Evolutionary conservation across 164 flowering plant genomes (phyloP), one percentile per base, ranked within the genome.

Genomic region (Dillenia suffruticosa): DNA sequence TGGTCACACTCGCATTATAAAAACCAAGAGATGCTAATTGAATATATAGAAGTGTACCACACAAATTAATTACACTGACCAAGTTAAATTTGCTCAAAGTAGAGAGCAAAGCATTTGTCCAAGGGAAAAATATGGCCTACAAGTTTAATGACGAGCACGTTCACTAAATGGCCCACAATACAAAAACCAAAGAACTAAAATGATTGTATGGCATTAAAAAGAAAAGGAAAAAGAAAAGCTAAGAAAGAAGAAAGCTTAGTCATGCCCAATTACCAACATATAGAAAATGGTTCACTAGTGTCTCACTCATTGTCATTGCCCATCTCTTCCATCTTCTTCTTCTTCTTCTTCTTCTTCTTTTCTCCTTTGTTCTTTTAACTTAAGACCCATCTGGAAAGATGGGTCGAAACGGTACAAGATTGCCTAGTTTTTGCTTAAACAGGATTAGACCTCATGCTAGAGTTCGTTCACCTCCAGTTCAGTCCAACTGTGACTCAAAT

Each of bases 351-450:
- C 45, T 15, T 9, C 59, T 47, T 63, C 62, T 26, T 17, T 9
- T 57, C 46, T 63, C 58, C 17, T 19, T 52, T 52, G 11, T 49
- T 9, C 6, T 54, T 40, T 26, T 62, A 32, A 17, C 40, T 12
- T 12, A 2, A 52, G 19, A 12, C 15, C 22, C 64, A 51, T 48
- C 51, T 54, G 47, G 12, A 24, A 44, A 69, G 51, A 84, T 84
- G 88, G 81, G 77, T n/a, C 71, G 71, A 64, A 72, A 57, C 5
- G 78, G 79, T 5, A 50, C 76, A 12, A 79, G 65, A 56, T 50
- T 81, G 75, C 80, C 87, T 10, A 62, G 76, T 15, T 82, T 83
- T 61, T 89, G 89, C 74, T 70, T 86, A 22, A 84, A 76, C 70
- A 68, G 81, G 54, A 78, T 85, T 32, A 75, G 81, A 70, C 78